phyloP scores from a whole-genome alignment of 116 monocot genomes.

The Dioscorea cayenensis region DNA sequence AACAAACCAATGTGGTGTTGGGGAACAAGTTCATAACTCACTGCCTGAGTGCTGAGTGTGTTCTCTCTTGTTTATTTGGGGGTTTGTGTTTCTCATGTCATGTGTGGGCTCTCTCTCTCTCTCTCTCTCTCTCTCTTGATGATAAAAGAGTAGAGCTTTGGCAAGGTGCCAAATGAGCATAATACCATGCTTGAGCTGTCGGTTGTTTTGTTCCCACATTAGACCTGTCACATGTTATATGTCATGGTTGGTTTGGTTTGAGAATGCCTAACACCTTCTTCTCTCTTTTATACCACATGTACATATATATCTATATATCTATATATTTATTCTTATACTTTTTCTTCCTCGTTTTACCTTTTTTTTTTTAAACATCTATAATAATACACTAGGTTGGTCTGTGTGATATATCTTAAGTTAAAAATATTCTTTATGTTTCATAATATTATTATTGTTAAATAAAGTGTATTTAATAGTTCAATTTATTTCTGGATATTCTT shows the following conservation, averaged over 20 bases:
- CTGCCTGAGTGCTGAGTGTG: not conserved
- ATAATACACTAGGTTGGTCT: too few relatives aligned
- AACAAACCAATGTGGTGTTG: not conserved
- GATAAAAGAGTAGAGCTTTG: too few relatives aligned
- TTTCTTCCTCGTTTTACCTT: not conserved
- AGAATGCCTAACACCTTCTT: not conserved
- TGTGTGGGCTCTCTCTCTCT: not conserved
- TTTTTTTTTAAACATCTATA: too few relatives aligned
- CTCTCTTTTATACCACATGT: slow-evolving; percentile 2
- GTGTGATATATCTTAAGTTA: too few relatives aligned
- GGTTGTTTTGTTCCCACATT: slow-evolving; percentile 28
- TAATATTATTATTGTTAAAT: too few relatives aligned
- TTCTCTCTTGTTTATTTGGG: not conserved
- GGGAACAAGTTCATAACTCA: not conserved
- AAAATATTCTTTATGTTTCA: too few relatives aligned
- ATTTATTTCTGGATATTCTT: too few relatives aligned
- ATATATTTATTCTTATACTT: slow-evolving; percentile 1
- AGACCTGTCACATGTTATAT: slow-evolving; percentile 27
- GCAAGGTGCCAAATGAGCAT: slow-evolving; percentile 29
- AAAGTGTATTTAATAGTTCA: too few relatives aligned
- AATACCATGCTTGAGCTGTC: slow-evolving; percentile 35
- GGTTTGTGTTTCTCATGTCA: not conserved
- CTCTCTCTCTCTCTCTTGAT: too few relatives aligned
- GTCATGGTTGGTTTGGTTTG: not conserved
- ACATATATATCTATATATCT: not conserved